These are phyloP conservation scores for Pseudogymnoascus sp. DNA, from an alignment of 2,329 filamentous ascomycete species.

Conservation along the genomic window DNA sequence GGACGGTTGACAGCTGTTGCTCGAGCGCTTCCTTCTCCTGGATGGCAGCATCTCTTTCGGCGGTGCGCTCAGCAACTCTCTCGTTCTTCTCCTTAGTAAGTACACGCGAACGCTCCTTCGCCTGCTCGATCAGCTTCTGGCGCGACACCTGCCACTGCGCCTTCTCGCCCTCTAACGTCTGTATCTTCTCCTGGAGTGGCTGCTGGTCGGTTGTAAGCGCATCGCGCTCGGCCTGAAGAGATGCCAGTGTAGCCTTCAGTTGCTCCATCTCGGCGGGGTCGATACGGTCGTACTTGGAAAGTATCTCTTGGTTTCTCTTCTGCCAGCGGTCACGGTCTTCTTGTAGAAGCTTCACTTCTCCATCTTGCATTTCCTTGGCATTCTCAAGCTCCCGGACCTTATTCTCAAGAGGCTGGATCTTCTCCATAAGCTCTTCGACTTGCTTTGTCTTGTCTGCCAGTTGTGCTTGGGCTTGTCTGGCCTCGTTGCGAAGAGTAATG, in stretches of 20 bases:
- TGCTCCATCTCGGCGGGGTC: constrained; percentile 89
- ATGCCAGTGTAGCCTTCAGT: constrained; percentile 68
- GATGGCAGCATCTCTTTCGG: constrained; percentile 28
- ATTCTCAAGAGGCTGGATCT: constrained; percentile 74
- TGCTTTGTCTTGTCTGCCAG: constrained; percentile 66
- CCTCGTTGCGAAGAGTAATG: constrained; percentile 79
- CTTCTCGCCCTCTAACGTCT: constrained; percentile 47
- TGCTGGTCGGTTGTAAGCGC: constrained; percentile 29
- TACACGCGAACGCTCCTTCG: constrained; percentile 51
- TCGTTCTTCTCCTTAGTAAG: constrained; percentile 48
- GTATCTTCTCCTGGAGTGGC: constrained; percentile 45
- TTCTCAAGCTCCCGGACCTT: constrained; percentile 77
- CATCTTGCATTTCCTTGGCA: constrained; percentile 55
- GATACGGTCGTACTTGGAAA: constrained; percentile 91
- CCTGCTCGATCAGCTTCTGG: constrained; percentile 50
- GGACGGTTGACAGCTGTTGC: constrained; percentile 31
- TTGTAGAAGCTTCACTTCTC: constrained; percentile 80
- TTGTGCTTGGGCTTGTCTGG: constrained; percentile 67
- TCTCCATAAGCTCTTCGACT: constrained; percentile 63
- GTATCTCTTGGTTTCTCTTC: constrained; percentile 88
- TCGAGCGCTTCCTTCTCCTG: constrained; percentile 36
- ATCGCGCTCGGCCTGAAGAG: constrained; percentile 58
- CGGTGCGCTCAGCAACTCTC: constrained; percentile 34
- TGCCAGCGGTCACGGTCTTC: constrained; percentile 93
- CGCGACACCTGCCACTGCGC: constrained; percentile 44